These are phyloP conservation scores for Malus orientalis DNA, from an alignment of 306 rosid genomes.

Conservation along the genomic window DNA sequence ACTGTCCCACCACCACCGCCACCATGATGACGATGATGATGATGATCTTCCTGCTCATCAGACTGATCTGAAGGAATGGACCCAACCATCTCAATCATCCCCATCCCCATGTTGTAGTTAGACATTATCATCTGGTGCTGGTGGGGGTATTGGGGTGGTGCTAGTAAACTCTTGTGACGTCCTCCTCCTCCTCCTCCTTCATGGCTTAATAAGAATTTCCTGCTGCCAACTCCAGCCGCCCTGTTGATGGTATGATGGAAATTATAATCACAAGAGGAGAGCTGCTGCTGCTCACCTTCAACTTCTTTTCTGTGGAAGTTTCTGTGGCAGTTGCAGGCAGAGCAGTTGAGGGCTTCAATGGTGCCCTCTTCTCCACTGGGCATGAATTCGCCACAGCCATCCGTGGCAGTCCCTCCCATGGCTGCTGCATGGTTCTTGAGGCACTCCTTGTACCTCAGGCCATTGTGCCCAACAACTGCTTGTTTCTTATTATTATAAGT, in stretches of 20 bases:
- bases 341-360: conserved; percentile 71
- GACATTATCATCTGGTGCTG: conserved; percentile 64
- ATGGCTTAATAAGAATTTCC: conserved; percentile 39
- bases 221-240: conserved; percentile 16
- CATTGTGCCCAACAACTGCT: background rate
- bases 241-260: background rate
- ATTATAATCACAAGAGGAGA: background rate
- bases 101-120: conserved; percentile 37
- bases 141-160: conserved; percentile 17
- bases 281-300: conserved; percentile 24
- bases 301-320: conserved; percentile 83
- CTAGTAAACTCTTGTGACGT: background rate
- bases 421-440: conserved; percentile 87
- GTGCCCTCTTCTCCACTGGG: conserved; percentile 77
- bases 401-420: conserved; percentile 86
- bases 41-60: conserved; percentile 24
- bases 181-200: background rate
- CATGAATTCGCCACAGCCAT: conserved; percentile 96
- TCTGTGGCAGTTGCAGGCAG: conserved; percentile 85
- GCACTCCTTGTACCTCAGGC: conserved; percentile 60
- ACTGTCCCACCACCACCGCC: background rate
- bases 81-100: conserved; percentile 16
- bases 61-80: conserved; percentile 45
- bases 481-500: background rate
- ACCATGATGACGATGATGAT: background rate